Percentiles rank a stretch among this genome's conserved stretches.
Evolutionary conservation across 148 eudicot species (phyloP).

Genomic region (Cornus suecica): DNA sequence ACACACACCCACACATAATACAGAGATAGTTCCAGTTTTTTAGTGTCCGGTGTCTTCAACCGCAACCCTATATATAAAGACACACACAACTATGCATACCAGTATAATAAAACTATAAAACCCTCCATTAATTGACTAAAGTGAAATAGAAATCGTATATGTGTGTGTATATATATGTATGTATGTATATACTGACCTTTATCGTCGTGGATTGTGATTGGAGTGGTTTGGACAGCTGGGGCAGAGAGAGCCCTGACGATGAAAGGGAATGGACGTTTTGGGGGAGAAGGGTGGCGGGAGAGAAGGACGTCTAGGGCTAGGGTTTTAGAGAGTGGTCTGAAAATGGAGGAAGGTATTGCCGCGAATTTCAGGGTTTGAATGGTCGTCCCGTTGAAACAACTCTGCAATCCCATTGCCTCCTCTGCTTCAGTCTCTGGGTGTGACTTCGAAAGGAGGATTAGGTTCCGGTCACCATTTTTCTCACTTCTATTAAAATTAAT

Average conservation of each 20-base stretch:
- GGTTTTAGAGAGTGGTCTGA: constrained; percentile 23
- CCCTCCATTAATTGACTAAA: neutral
- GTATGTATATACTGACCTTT: constrained; percentile 21
- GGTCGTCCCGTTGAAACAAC: constrained; percentile 31
- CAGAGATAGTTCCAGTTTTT: too few relatives aligned
- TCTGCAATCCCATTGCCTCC: constrained; percentile 23
- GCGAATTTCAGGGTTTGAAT: constrained; percentile 40
- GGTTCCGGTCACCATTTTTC: too few relatives aligned
- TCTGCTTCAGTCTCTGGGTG: neutral
- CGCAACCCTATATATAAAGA: too few relatives aligned
- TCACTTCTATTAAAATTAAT: too few relatives aligned
- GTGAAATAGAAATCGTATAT: neutral
- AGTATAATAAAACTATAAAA: neutral
- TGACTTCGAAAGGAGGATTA: too few relatives aligned
- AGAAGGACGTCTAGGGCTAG: constrained; percentile 17
- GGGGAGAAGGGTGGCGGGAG: constrained; percentile 10
- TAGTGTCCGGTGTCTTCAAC: too few relatives aligned
- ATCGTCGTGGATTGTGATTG: constrained; percentile 23
- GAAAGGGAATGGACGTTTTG: constrained; percentile 24
- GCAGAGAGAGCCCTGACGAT: constrained; percentile 39
- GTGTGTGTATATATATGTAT: too few relatives aligned
- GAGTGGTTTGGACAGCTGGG: constrained; percentile 23
- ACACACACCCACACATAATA: too few relatives aligned
- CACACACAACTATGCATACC: too few relatives aligned
- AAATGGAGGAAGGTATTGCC: constrained; percentile 24